These are phyloP conservation scores for Lepiota subincarnata DNA, from an alignment of 768 basidiomycete species.

Conservation along the genomic window DNA sequence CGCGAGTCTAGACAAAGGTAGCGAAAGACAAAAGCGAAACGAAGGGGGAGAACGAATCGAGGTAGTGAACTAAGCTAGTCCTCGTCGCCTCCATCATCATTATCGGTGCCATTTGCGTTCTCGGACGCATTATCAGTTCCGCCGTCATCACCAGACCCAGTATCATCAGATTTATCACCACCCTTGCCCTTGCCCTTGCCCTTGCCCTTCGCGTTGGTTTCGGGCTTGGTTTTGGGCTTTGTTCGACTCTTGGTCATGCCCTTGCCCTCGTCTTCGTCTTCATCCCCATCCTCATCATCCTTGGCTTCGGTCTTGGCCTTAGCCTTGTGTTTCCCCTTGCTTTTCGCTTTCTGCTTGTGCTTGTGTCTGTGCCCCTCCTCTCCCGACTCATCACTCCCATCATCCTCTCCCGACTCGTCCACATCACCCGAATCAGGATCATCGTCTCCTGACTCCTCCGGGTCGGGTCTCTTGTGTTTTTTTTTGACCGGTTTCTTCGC, in stretches of 20 bases:
- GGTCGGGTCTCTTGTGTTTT: not conserved
- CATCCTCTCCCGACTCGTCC: slow-evolving; percentile 2
- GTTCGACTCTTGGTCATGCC: not conserved
- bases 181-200: not conserved
- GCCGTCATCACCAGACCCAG: not conserved
- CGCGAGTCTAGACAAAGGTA: too few species aligned
- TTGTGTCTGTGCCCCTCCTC: not conserved
- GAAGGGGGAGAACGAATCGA: too few species aligned
- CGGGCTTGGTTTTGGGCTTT: too few species aligned
- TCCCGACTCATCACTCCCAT: not conserved
- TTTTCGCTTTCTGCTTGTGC: not conserved
- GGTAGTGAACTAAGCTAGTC: too few species aligned
- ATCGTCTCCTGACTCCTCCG: slow-evolving; percentile 3
- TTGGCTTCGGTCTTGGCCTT: not conserved
- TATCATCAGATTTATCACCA: not conserved
- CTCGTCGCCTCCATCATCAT: not conserved
- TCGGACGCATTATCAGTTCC: slow-evolving; percentile 1
- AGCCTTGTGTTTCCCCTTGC: not conserved
- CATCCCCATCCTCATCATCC: not conserved
- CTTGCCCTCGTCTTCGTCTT: not conserved
- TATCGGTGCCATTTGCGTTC: not conserved
- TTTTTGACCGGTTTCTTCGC: not conserved
- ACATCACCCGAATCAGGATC: slow-evolving; percentile 6
- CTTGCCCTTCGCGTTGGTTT: not conserved
- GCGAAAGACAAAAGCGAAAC: too few species aligned